Evolutionary conservation across 2,329 filamentous ascomycete species (phyloP).

Genomic region (Verticillium dahliae): DNA sequence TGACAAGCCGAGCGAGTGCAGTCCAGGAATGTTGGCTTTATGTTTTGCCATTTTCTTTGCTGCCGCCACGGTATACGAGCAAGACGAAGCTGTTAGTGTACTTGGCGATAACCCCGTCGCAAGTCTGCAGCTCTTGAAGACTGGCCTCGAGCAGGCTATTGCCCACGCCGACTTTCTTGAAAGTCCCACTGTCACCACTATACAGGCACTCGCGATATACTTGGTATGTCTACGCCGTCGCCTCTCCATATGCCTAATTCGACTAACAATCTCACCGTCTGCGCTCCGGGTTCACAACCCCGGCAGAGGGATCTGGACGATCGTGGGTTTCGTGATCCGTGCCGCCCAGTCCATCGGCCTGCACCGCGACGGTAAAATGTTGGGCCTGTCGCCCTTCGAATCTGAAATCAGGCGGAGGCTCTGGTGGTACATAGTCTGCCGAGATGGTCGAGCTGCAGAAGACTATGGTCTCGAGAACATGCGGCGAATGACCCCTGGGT

Average conservation of each 20-base stretch:
- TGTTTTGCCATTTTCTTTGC: conserved; percentile 44
- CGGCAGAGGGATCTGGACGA: conserved; percentile 27
- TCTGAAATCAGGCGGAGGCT: conserved; percentile 47
- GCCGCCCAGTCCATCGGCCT: conserved; percentile 45
- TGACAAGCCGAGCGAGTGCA: conserved; percentile 18
- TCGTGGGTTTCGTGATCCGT: conserved; percentile 37
- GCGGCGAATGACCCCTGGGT: conserved; percentile 30
- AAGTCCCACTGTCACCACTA: conserved; percentile 24
- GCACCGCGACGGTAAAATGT: conserved; percentile 34
- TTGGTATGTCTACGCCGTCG: conserved; percentile 16
- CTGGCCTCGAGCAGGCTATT: conserved; percentile 28
- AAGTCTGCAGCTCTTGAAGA: conserved; percentile 20
- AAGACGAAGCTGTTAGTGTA: conserved; percentile 25
- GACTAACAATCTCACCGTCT: conserved; percentile 15
- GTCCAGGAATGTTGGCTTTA: conserved; percentile 24
- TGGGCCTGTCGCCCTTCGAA: conserved; percentile 32
- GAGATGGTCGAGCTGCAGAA: conserved; percentile 47
- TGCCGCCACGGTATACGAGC: conserved; percentile 31
- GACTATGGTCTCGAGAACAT: conserved; percentile 40
- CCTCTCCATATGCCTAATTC: neutral
- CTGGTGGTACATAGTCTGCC: conserved; percentile 47
- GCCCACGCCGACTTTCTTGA: conserved; percentile 32
- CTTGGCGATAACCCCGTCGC: conserved; percentile 15
- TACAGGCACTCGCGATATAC: conserved; percentile 30
- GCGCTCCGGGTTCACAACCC: conserved; percentile 24